Percentiles rank a stretch among this genome's conserved stretches.
Evolutionary conservation across 2,329 filamentous ascomycete species (phyloP).

Genomic region (Phyllachora maydis): DNA sequence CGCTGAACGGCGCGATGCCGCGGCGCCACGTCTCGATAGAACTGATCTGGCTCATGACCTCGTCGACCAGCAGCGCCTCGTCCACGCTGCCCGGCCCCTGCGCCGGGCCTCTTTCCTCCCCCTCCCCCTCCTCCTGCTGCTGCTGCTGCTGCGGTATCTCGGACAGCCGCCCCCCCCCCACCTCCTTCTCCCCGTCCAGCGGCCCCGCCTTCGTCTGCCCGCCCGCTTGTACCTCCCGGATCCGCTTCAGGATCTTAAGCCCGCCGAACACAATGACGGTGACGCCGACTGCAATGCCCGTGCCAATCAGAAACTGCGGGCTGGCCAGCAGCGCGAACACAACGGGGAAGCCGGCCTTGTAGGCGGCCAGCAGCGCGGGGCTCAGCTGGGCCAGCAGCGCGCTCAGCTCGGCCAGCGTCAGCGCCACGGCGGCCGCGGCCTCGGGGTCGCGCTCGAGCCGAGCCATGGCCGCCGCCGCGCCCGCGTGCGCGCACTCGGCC

Average conservation of each 20-base stretch:
- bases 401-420: slow-evolving; percentile 82
- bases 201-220: slow-evolving; percentile 15
- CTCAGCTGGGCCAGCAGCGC: slow-evolving; percentile 66
- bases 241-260: slow-evolving; percentile 90
- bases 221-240: too few relatives aligned
- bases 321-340: slow-evolving; percentile 73
- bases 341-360: slow-evolving; percentile 68
- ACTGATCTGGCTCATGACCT: slow-evolving; percentile 35
- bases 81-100: slow-evolving; percentile 16
- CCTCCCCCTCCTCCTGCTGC: slow-evolving; percentile 1
- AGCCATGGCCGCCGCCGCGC: slow-evolving; percentile 62
- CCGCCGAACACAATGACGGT: slow-evolving; percentile 91
- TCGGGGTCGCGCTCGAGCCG: slow-evolving; percentile 55
- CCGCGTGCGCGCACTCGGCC: slow-evolving; percentile 73
- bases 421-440: slow-evolving; percentile 78
- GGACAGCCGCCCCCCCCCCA: slow-evolving; percentile 1
- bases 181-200: slow-evolving; percentile 5
- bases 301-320: slow-evolving; percentile 87
- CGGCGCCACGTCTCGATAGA: slow-evolving; percentile 28
- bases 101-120: too few relatives aligned
- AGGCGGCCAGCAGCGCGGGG: slow-evolving; percentile 50
- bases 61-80: slow-evolving; percentile 34
- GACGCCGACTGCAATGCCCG: slow-evolving; percentile 74
- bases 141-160: slow-evolving; percentile 1
- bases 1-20: slow-evolving; percentile 27